Conservation (phyloP, 768 basidiomycete species). For the Auricularia heimuer region DNA sequence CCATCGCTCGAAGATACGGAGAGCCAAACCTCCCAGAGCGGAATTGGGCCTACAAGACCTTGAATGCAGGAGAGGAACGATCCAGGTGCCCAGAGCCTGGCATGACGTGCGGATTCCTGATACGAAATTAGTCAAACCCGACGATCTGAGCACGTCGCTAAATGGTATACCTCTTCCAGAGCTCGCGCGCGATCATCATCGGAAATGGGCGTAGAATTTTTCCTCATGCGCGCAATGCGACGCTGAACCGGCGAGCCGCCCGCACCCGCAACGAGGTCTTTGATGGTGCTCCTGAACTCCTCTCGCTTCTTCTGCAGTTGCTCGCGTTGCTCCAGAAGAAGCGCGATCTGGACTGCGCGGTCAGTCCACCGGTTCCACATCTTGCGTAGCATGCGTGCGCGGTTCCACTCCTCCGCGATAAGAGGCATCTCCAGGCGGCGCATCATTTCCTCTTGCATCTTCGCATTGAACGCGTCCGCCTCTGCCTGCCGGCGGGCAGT, state of each 20-base stretch:
- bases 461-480: not conserved
- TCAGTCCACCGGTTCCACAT: constrained; percentile 3
- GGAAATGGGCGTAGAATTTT: not conserved
- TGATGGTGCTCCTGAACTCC: constrained; percentile 4
- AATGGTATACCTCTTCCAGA: constrained; percentile 51
- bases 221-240: not conserved
- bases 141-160: constrained; percentile 11
- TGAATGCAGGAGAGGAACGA: constrained; percentile 50
- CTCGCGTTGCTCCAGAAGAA: constrained; percentile 5
- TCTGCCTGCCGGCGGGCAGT: not conserved
- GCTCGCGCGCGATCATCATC: constrained; percentile 58
- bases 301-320: constrained; percentile 16
- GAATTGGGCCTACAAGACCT: constrained; percentile 23
- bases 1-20: constrained; percentile 65
- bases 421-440: not conserved
- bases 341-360: constrained; percentile 2
- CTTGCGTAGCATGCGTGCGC: constrained; percentile 1
- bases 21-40: constrained; percentile 59
- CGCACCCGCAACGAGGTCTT: not conserved
- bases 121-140: constrained; percentile 7
- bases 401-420: not conserved
- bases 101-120: constrained; percentile 65
- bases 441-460: constrained; percentile 3
- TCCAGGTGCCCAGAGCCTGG: constrained; percentile 62
- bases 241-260: not conserved